These are phyloP conservation scores for Nepenthes gracilis DNA, from an alignment of 148 eudicot species.

Conservation along the genomic window DNA sequence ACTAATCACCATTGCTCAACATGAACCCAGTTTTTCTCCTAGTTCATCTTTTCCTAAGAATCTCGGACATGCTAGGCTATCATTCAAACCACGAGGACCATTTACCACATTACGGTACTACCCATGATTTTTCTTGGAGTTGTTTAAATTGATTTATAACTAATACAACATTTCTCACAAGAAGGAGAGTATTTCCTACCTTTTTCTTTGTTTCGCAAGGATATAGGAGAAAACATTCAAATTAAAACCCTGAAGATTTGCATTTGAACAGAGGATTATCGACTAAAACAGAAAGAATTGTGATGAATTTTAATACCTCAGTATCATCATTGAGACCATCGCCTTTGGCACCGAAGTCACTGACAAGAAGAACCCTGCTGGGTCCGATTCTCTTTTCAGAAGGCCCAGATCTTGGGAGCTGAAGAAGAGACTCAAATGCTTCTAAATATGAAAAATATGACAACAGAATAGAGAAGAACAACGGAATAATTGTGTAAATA, in stretches of 20 bases:
- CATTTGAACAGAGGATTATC: background rate
- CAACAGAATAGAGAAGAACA: constrained; percentile 1
- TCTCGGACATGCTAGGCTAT: too few species aligned
- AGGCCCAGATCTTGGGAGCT: constrained; percentile 31
- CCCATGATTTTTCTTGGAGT: too few species aligned
- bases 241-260: background rate
- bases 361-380: constrained; percentile 17
- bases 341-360: constrained; percentile 42
- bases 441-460: constrained; percentile 11
- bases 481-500: background rate
- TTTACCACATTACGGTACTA: too few species aligned
- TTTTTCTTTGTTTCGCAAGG: too few species aligned
- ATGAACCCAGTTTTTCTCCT: too few species aligned
- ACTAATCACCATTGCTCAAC: too few species aligned
- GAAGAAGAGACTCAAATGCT: constrained; percentile 29
- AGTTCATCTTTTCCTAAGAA: too few species aligned
- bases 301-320: constrained; percentile 17
- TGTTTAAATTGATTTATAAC: too few species aligned
- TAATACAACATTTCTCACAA: too few species aligned
- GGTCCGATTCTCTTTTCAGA: constrained; percentile 9
- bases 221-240: background rate
- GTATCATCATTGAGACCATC: constrained; percentile 57
- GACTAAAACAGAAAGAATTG: background rate
- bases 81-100: too few species aligned
- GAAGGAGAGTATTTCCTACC: too few species aligned